phyloP scores from a whole-genome alignment of 176 grass and related monocot species.

The Cymbopogon citratus region DNA sequence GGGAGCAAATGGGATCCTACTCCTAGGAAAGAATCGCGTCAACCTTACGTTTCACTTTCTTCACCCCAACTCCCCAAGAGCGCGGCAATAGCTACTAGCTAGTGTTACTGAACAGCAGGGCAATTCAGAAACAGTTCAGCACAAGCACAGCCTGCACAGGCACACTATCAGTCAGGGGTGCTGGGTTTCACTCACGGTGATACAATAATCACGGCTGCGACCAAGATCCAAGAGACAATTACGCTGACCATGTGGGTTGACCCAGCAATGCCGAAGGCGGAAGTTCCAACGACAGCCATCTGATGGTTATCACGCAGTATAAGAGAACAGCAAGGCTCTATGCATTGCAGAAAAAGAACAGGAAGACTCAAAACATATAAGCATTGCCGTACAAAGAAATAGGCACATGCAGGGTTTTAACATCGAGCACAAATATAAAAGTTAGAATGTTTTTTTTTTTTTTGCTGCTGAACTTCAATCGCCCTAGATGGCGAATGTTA shows the following conservation, averaged over 20 bases:
- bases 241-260: not conserved
- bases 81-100: too few relatives aligned
- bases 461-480: not conserved
- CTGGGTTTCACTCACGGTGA: not conserved
- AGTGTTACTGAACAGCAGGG: too few relatives aligned
- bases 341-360: slow-evolving; percentile 9
- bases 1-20: not conserved
- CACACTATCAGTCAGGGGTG: slow-evolving; percentile 12
- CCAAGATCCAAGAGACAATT: not conserved
- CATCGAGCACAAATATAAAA: not conserved
- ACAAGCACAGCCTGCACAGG: too few relatives aligned
- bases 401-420: not conserved
- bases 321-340: slow-evolving; percentile 59
- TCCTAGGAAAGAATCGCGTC: not conserved
- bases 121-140: too few relatives aligned
- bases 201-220: not conserved
- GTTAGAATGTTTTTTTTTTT: not conserved
- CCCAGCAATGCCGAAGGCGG: slow-evolving; percentile 14
- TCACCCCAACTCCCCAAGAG: too few relatives aligned
- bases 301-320: slow-evolving; percentile 59
- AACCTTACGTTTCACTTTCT: too few relatives aligned
- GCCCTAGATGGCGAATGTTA: not conserved
- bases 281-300: slow-evolving; percentile 4
- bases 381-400: not conserved
- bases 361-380: not conserved